Conservation (phyloP, 176 grass and related monocot species). For the Carex pumila region DNA sequence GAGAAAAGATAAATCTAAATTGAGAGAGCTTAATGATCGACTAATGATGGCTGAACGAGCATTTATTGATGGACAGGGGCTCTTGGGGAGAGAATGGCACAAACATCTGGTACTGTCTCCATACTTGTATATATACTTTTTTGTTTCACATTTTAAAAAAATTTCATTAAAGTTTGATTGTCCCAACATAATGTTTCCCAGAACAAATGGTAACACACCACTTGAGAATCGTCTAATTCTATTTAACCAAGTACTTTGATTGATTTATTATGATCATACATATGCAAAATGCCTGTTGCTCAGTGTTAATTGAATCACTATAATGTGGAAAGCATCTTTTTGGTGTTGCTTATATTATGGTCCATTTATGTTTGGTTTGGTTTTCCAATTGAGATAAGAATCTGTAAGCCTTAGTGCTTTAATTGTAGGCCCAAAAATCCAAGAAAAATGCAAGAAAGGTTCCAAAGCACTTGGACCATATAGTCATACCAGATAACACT, state of each 20-base stretch:
- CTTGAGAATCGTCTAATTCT: neutral
- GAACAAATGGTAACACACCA: neutral
- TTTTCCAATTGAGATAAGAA: neutral
- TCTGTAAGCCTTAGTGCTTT: neutral
- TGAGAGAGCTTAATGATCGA: constrained; percentile 58
- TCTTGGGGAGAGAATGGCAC: constrained; percentile 51
- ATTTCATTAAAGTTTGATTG: neutral
- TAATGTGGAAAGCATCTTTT: neutral
- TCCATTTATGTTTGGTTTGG: neutral
- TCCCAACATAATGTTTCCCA: neutral
- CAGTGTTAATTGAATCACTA: neutral
- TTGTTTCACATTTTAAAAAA: neutral
- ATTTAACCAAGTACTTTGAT: neutral
- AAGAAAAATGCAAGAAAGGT: neutral
- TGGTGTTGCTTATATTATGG: neutral
- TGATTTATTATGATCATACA: neutral
- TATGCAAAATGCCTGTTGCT: neutral
- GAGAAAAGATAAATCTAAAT: constrained; percentile 47
- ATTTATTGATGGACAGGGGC: constrained; percentile 64
- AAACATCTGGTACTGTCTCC: constrained; percentile 69
- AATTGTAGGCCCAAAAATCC: neutral
- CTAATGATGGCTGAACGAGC: constrained; percentile 80
- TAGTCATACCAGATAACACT: neutral
- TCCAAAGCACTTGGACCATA: too few species aligned
- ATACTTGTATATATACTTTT: neutral